Evolutionary conservation across 106 monocot species (phyloP).

Genomic region (Triglochin maritima): DNA sequence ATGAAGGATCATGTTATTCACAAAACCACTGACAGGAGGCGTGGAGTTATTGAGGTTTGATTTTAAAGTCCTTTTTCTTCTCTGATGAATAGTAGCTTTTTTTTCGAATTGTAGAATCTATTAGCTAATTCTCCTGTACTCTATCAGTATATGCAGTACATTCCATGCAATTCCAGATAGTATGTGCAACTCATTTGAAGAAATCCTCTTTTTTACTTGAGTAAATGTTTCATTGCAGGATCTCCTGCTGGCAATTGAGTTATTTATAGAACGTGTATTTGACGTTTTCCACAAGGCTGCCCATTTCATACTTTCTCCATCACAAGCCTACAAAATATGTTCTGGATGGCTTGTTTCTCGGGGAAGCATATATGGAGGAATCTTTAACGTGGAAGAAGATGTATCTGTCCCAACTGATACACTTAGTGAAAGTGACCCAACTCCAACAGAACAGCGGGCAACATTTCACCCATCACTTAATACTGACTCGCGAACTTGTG

Average conservation of each 20-base stretch:
- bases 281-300: constrained; percentile 70
- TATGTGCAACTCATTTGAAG: too few species aligned
- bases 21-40: constrained; percentile 75
- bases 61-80: background rate
- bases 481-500: constrained; percentile 89
- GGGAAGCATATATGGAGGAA: constrained; percentile 8
- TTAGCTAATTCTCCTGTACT: background rate
- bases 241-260: constrained; percentile 88
- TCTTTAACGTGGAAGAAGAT: constrained; percentile 11
- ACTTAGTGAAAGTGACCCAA: constrained; percentile 60
- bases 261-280: constrained; percentile 83
- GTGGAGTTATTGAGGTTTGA: constrained; percentile 86
- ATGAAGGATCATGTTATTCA: constrained; percentile 61
- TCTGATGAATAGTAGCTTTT: background rate
- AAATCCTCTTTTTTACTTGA: background rate
- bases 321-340: constrained; percentile 37
- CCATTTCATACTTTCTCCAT: constrained; percentile 77
- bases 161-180: too few species aligned
- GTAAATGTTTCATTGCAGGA: constrained; percentile 35
- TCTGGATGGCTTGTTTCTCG: constrained; percentile 36
- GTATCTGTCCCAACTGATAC: constrained; percentile 45
- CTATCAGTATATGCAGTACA: background rate
- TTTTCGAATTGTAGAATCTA: background rate
- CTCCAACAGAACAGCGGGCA: constrained; percentile 44
- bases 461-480: constrained; percentile 66